Base-by-base conservation (phyloP, 176 grass and related monocot species). In the Phoenix roebelenii region DNA sequence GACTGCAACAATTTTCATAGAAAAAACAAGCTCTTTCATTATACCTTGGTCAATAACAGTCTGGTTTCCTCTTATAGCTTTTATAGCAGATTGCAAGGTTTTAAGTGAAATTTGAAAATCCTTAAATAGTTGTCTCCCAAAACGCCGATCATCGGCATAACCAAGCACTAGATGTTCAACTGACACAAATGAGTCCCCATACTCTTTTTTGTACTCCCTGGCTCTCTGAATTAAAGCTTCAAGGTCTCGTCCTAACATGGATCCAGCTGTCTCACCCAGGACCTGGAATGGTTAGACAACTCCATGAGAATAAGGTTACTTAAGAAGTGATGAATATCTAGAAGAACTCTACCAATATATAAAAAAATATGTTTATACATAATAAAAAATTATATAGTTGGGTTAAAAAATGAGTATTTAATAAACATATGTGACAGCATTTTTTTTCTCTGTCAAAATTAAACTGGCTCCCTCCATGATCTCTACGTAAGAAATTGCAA, bases 31-130 rank as follows among this genome's bases (percentile, higher is more conserved):
- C 23, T 5, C 6, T 15, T 44, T 9, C 10, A 44, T 44, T 12
- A 2, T 81, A 97, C 93, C 84, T 92, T 97, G 93, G 74, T 97
- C 93, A 30, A 88, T 90, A 52, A 97, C 93, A 83, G 85, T 85
- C 71, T 97, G 87, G 16, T 77, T 76, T 72, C 93, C 93, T 70
- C 93, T 82, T 70, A 97, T 97, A 7, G 87, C 80, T 67, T 88
- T 74, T 58, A 92, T 85, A 17, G 84, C 81, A 49, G 83, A 70
- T 85, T 88, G 91, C 52, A 97, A 73, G 54, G 76, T 62, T 59
- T 85, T 80, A 4, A 75, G 22, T 10, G 84, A 82, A 85, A 97
- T 71, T 73, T 97, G 93, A 29, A 92, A 97, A 65, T 97, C 93
- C 60, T 88, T 92, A 61, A 91, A 88, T 7, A 97, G 70, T 54